Conservation (phyloP, 768 basidiomycete genomes). For the Hericium coralloides region DNA sequence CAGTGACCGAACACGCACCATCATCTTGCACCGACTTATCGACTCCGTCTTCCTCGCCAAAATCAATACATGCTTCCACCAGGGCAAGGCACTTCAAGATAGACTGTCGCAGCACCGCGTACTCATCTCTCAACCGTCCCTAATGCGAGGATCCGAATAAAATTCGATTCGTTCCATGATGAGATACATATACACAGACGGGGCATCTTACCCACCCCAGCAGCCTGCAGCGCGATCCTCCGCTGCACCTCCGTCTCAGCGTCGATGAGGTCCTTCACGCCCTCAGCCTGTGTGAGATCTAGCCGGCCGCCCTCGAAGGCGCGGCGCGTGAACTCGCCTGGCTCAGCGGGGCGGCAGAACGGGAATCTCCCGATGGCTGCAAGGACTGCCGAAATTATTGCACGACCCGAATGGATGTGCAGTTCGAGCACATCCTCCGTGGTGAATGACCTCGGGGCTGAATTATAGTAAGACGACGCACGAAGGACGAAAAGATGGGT, state of each 20-base stretch:
- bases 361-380: constrained; percentile 51
- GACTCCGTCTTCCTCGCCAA: constrained; percentile 86
- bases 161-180: too few relatives aligned
- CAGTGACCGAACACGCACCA: constrained; percentile 33
- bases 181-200: neutral
- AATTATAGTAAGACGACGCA: neutral
- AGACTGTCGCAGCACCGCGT: too few relatives aligned
- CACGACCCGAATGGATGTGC: constrained; percentile 81
- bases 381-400: constrained; percentile 66
- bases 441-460: constrained; percentile 77
- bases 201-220: constrained; percentile 41
- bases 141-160: too few relatives aligned
- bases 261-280: constrained; percentile 77
- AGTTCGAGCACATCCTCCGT: constrained; percentile 77
- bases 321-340: constrained; percentile 84
- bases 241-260: constrained; percentile 84
- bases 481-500: neutral
- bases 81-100: constrained; percentile 69
- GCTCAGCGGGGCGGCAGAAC: constrained; percentile 67
- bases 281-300: constrained; percentile 86
- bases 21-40: constrained; percentile 72
- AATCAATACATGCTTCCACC: constrained; percentile 87
- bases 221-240: constrained; percentile 58
- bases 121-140: too few relatives aligned
- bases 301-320: constrained; percentile 76